Base-by-base conservation (phyloP, 768 basidiomycete genomes). In the Stropharia rugosoannulata region DNA sequence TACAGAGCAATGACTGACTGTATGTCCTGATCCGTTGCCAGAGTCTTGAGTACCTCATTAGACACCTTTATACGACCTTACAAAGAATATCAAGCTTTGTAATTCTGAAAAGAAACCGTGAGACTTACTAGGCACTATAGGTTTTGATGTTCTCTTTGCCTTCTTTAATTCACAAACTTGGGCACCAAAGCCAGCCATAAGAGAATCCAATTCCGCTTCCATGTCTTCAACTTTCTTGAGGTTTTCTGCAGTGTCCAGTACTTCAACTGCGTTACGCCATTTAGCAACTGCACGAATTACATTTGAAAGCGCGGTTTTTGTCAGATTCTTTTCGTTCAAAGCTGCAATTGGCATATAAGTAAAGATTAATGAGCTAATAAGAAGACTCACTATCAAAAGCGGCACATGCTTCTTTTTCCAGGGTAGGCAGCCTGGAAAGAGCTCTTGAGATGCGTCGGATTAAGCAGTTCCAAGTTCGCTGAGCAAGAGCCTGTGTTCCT, bases 21-120 rank as follows among this genome's bases (percentile, higher is more conserved):
- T 6, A 65, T 10, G 13, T 64, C 63, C n/a, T 62, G 55, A 9
- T 61, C 25, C 0, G 62, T 51, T 5, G 65, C 61, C 15, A 69
- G 44, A 4, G 51, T 27, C 13, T 54, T 19, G 3, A 62, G 47
- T 16, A 49, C 55, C 7, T 58, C 41, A 6, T 12, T 27, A 2
- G 57, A 50, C 12, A n/a, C n/a, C n/a, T n/a, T n/a, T n/a, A n/a
- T n/a, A n/a, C 7, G 27, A 46, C 11, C 12, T 29, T 41, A 40
- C 13, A 54, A 16, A 56, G 4, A 12, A 25, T 35, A 4, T 25
- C 25, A 6, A 8, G 22, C 42, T 10, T 19, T 12, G 8, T 25
- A 32, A 45, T n/a, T 6, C 10, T 36, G 10, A 0, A 27, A 39
- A 9, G 7, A 13, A 3, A 36, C 11, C 1, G 25, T 27, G 15